These are phyloP conservation scores for Sutorius eximius DNA, from an alignment of 1,284 basidiomycete genomes.

Conservation along the genomic window DNA sequence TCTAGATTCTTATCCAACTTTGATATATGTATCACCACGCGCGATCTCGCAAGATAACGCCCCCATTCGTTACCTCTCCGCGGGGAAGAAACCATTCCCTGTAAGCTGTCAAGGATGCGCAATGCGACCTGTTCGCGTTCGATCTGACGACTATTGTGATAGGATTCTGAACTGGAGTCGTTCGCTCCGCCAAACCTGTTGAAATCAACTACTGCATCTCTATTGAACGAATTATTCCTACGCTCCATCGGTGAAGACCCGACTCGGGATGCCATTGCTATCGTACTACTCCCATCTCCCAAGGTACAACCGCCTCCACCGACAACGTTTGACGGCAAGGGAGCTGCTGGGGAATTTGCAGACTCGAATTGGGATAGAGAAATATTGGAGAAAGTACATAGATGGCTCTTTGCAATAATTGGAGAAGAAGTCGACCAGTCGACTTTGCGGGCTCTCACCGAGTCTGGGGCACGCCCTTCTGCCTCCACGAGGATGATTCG, in stretches of 20 bases:
- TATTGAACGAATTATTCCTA: conserved; percentile 41
- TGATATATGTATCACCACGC: conserved; percentile 48
- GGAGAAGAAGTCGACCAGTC: conserved; percentile 20
- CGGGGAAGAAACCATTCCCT: conserved; percentile 5
- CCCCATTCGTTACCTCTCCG: conserved; percentile 55
- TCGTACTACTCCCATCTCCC: conserved; percentile 54
- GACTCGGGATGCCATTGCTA: conserved; percentile 11
- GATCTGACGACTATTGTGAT: background rate
- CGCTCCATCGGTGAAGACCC: conserved; percentile 22
- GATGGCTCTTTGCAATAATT: conserved; percentile 35
- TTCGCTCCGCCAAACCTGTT: conserved; percentile 62
- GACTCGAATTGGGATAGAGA: conserved; percentile 39
- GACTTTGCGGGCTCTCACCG: conserved; percentile 7
- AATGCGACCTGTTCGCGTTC: background rate
- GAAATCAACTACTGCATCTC: conserved; percentile 55
- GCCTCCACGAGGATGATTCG: conserved; percentile 1
- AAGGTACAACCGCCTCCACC: conserved; percentile 44
- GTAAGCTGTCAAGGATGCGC: conserved; percentile 15
- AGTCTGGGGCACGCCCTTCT: background rate
- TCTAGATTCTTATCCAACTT: conserved; percentile 54
- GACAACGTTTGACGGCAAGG: conserved; percentile 34
- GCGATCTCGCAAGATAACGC: conserved; percentile 40
- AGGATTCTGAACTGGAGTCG: conserved; percentile 30
- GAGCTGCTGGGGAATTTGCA: conserved; percentile 33
- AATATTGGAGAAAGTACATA: conserved; percentile 39